These are phyloP conservation scores for Sphagnum contortum DNA, from an alignment of 225 moss, liverwort and hornwort species.

Conservation along the genomic window DNA sequence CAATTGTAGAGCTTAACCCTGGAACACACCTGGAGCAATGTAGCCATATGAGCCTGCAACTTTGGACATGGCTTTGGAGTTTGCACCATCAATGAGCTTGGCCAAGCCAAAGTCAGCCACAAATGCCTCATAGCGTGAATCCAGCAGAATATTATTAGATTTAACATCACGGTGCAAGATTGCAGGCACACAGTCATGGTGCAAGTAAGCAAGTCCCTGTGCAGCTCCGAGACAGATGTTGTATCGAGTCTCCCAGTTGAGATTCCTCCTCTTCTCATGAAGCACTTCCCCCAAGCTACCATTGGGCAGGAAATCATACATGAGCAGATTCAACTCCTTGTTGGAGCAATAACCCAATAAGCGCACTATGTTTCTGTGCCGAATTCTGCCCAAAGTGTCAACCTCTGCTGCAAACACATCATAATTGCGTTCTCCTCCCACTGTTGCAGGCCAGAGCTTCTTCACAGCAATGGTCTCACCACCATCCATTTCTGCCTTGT, in stretches of 20 bases:
- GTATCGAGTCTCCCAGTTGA: conserved; percentile 48
- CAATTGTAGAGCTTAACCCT: too few relatives aligned
- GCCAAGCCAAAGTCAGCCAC: conserved; percentile 50
- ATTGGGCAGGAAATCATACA: conserved; percentile 54
- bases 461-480: conserved; percentile 49
- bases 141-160: conserved; percentile 43
- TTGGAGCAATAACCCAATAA: conserved; percentile 49
- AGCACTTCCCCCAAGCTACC: conserved; percentile 44
- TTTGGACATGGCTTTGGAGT: conserved; percentile 41
- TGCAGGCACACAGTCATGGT: conserved; percentile 46
- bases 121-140: conserved; percentile 40
- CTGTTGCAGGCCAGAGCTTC: conserved; percentile 44
- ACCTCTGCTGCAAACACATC: conserved; percentile 48
- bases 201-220: conserved; percentile 40
- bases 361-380: conserved; percentile 48
- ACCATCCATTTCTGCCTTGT: conserved; percentile 41
- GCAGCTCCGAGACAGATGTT: conserved; percentile 44
- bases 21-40: conserved; percentile 29
- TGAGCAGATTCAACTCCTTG: conserved; percentile 49
- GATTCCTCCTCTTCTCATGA: conserved; percentile 44
- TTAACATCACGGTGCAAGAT: conserved; percentile 50
- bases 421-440: conserved; percentile 33
- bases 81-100: conserved; percentile 37
- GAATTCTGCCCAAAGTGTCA: conserved; percentile 39
- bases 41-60: conserved; percentile 55